These are phyloP conservation scores for Metschnikowia gruessii DNA, from an alignment of 805 yeast species.

Conservation along the genomic window DNA sequence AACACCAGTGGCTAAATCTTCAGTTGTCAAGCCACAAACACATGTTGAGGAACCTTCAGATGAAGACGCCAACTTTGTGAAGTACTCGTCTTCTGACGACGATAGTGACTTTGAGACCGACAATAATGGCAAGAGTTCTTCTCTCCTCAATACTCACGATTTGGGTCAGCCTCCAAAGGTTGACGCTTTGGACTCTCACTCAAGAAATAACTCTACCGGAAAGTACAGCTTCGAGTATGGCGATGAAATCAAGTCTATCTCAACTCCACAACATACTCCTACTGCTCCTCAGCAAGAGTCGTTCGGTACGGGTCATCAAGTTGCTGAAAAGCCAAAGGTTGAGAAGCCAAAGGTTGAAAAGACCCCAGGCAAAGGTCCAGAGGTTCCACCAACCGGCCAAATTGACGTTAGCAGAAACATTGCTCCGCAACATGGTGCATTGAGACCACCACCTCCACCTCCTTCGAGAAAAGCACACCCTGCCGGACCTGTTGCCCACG, in stretches of 20 bases:
- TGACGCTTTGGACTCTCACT: constrained; percentile 17
- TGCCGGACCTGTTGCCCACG: constrained; percentile 2
- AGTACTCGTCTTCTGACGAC: constrained; percentile 31
- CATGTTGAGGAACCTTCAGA: constrained; percentile 13
- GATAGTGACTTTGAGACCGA: constrained; percentile 29
- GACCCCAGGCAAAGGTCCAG: neutral
- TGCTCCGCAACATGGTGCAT: neutral
- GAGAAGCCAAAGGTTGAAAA: neutral
- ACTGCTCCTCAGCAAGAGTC: constrained; percentile 1
- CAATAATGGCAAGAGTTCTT: constrained; percentile 24
- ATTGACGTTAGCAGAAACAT: neutral
- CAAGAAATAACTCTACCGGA: constrained; percentile 19
- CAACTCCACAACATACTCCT: constrained; percentile 26
- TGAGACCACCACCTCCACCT: constrained; percentile 53
- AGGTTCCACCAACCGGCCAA: neutral
- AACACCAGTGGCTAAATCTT: neutral
- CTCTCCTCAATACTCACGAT: constrained; percentile 36
- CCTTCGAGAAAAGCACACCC: constrained; percentile 49
- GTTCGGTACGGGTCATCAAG: neutral
- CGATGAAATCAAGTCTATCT: constrained; percentile 34
- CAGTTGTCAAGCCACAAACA: neutral
- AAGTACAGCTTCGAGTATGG: constrained; percentile 42
- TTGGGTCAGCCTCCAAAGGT: constrained; percentile 24
- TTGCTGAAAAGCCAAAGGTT: neutral
- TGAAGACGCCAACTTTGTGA: constrained; percentile 36